A percentile compares a stretch with the other conserved stretches of the same genome.
Evolutionary conservation across 163 green algal species (phyloP).

Genomic region (Volvox carteri): DNA sequence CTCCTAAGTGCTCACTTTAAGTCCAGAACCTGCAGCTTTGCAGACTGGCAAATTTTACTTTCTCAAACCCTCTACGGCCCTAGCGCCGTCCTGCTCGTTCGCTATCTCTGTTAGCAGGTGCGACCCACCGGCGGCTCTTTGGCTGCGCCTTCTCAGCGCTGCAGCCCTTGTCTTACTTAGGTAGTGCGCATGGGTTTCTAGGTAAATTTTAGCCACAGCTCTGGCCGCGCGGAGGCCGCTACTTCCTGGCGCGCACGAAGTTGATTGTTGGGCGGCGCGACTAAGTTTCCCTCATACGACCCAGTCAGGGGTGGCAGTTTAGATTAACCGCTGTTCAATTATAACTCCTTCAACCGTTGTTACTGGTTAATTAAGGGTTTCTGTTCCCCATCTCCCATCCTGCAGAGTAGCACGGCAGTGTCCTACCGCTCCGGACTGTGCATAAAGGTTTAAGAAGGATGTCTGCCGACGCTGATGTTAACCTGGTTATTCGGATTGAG

Average conservation of each 20-base stretch:
- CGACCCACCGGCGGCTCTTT: slow-evolving; percentile 20
- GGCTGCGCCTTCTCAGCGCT: background rate
- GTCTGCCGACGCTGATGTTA: slow-evolving; percentile 53
- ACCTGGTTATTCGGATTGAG: slow-evolving; percentile 56
- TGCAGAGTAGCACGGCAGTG: slow-evolving; percentile 43
- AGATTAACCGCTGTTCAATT: background rate
- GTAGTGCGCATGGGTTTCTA: too few species aligned
- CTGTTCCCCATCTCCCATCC: background rate
- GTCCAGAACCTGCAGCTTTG: slow-evolving; percentile 24
- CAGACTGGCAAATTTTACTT: slow-evolving; percentile 32
- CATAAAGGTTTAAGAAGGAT: slow-evolving; percentile 28
- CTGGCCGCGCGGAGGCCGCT: too few species aligned
- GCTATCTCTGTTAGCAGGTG: slow-evolving; percentile 41
- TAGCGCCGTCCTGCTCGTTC: slow-evolving; percentile 45
- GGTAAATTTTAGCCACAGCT: too few species aligned
- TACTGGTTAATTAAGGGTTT: background rate
- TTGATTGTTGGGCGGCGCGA: slow-evolving; percentile 25
- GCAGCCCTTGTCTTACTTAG: background rate
- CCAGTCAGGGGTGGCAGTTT: background rate
- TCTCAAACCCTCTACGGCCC: slow-evolving; percentile 3
- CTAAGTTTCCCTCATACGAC: background rate
- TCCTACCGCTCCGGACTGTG: background rate
- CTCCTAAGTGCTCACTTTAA: background rate
- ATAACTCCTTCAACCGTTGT: background rate
- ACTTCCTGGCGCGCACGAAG: background rate